These are phyloP conservation scores for Sutorius australiensis DNA, from an alignment of 768 basidiomycete species.

Conservation along the genomic window DNA sequence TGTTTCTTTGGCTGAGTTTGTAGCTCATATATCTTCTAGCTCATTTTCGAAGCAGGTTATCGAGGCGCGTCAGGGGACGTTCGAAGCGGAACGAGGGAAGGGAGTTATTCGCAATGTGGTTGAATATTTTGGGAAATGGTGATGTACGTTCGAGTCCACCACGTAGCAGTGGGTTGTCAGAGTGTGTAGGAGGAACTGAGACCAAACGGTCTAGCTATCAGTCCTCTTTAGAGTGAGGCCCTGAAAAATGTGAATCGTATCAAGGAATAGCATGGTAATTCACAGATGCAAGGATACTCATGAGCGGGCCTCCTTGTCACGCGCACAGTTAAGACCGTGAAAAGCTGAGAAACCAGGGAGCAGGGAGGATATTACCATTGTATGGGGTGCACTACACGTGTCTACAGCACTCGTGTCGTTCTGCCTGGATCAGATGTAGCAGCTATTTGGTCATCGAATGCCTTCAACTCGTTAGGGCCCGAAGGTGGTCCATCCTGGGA, in stretches of 20 bases:
- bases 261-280: too few relatives aligned
- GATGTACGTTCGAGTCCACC: not conserved
- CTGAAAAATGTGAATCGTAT: too few relatives aligned
- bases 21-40: slow-evolving; percentile 20
- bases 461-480: not conserved
- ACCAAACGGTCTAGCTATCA: too few relatives aligned
- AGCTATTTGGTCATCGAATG: not conserved
- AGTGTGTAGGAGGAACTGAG: too few relatives aligned
- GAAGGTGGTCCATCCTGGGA: not conserved
- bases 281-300: too few relatives aligned
- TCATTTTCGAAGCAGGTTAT: slow-evolving; percentile 55
- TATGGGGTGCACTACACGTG: too few relatives aligned
- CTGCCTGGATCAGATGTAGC: not conserved
- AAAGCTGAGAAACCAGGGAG: too few relatives aligned
- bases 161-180: too few relatives aligned
- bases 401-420: not conserved
- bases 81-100: slow-evolving; percentile 9
- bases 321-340: too few relatives aligned
- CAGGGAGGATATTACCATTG: too few relatives aligned
- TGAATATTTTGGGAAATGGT: slow-evolving; percentile 40
- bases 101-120: slow-evolving; percentile 37
- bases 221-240: too few relatives aligned
- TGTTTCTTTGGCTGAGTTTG: not conserved
- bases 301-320: too few relatives aligned
- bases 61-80: slow-evolving; percentile 35